Evolutionary conservation across 441 rosid species (phyloP), one percentile per base, ranked within the genome.

Genomic region (Dalechampia spathulata): DNA sequence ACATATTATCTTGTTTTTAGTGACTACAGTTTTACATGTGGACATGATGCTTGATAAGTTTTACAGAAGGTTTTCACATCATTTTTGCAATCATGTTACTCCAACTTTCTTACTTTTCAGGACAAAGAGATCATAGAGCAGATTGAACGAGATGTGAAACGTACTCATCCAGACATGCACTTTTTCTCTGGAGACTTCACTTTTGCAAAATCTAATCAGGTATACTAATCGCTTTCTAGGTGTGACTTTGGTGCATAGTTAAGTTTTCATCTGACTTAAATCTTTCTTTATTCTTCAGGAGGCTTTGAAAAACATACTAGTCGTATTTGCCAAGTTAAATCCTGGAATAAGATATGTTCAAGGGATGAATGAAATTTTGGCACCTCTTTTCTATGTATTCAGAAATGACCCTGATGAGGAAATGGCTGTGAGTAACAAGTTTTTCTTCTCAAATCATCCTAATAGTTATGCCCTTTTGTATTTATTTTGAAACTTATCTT

Each of bases 341-440:
- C 96, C 92, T 61, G 99, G 97, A 28, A 87, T 92, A 78, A 79
- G 95, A 83, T 92, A 92, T 73, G 96, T 93, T 60, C 99, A 93
- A 83, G 97, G 97, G 76, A 93, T 93, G 99, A 93, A 93, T 66
- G 99, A 93, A 72, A 78, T 87, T 63, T 69, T 93, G 75, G 97
- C 97, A 48, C 99, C 93, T 39, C 69, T 93, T 60, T 93, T 72
- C 58, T 89, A 82, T 63, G 83, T 89, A 49, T 93, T 85, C 74
- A 83, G 70, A 70, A 93, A 74, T 64, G 97, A 93, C 66, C 89
- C 85, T 44, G 96, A 93, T 30, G 87, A 70, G 65, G 97, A 87
- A 66, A 83, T 71, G 81, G 82, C 83, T 61, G 97, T 93, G 68
- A 75, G 86, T 67, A 30, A 46, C 13, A 60, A 25, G 21, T 42